Evolutionary conservation across 2,329 filamentous ascomycete species (phyloP).

Genomic region (Cytospora piceae): DNA sequence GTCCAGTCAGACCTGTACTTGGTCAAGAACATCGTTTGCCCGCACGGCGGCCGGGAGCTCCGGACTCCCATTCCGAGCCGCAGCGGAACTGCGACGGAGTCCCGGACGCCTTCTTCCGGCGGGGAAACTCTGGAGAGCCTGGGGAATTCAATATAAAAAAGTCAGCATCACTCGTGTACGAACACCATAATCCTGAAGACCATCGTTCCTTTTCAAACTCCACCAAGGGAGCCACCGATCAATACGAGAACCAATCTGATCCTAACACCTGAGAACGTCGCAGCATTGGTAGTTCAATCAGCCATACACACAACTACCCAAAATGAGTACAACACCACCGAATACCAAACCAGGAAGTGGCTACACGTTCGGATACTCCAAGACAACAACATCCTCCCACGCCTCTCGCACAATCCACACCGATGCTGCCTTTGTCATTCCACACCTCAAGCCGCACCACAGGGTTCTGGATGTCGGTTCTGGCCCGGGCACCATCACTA

Average conservation of each 20-base stretch:
- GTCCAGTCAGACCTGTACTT: no score
- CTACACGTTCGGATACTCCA: constrained; percentile 19
- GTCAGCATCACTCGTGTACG: no score
- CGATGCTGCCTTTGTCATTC: constrained; percentile 23
- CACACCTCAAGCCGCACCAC: constrained; percentile 17
- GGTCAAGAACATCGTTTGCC: no score
- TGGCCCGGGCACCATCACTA: constrained; percentile 26
- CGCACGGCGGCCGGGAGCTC: background rate
- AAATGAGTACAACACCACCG: background rate
- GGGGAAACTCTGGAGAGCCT: background rate
- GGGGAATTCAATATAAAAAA: no score
- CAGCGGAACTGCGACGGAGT: background rate
- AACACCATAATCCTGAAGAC: no score
- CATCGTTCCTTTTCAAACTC: no score
- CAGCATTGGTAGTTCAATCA: background rate
- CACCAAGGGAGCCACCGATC: no score
- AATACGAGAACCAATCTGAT: no score
- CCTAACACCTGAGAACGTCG: no score
- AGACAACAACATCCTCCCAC: constrained; percentile 17
- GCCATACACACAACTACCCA: background rate
- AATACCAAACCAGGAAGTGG: background rate
- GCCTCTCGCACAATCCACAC: constrained; percentile 25
- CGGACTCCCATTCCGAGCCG: background rate
- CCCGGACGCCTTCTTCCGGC: background rate
- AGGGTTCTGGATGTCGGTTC: constrained; percentile 24